Percentiles rank a stretch among this genome's conserved stretches.
Evolutionary conservation across 352 stramenopile species (phyloP).

Genomic region (Phytophthora lateralis): DNA sequence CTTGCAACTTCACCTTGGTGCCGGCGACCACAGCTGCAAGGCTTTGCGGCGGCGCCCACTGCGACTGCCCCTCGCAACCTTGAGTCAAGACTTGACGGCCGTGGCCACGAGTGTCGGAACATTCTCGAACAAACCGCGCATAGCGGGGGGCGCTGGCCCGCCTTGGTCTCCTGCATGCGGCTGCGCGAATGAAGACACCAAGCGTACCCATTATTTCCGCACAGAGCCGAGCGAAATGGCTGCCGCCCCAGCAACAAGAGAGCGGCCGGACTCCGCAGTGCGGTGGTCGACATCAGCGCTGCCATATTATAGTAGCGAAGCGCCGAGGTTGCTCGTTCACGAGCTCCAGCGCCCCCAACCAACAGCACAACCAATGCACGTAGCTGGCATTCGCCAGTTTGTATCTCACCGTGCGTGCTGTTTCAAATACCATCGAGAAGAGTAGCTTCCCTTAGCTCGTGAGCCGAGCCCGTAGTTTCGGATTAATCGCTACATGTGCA

Average conservation of each 20-base stretch:
- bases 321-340: neutral
- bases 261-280: constrained; percentile 4
- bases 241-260: constrained; percentile 15
- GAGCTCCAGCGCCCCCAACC: neutral
- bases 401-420: constrained; percentile 20
- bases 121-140: constrained; percentile 38
- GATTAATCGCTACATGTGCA: constrained; percentile 17
- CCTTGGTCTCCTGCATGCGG: constrained; percentile 21
- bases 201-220: constrained; percentile 33
- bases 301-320: neutral
- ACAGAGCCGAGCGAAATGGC: constrained; percentile 27
- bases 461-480: constrained; percentile 14
- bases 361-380: neutral
- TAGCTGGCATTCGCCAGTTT: constrained; percentile 6
- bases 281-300: constrained; percentile 18
- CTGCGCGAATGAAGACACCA: constrained; percentile 27
- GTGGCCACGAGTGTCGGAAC: constrained; percentile 27
- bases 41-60: constrained; percentile 18
- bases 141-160: constrained; percentile 8
- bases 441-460: no score
- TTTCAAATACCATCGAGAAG: constrained; percentile 6
- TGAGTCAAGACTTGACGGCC: no score
- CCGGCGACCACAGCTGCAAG: constrained; percentile 24
- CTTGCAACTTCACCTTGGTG: constrained; percentile 2
- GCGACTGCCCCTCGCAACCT: neutral